Evolutionary conservation across 2,329 filamentous ascomycete genomes (phyloP), one percentile per base, ranked within the genome.

Genomic region (Exophiala aquamarina): DNA sequence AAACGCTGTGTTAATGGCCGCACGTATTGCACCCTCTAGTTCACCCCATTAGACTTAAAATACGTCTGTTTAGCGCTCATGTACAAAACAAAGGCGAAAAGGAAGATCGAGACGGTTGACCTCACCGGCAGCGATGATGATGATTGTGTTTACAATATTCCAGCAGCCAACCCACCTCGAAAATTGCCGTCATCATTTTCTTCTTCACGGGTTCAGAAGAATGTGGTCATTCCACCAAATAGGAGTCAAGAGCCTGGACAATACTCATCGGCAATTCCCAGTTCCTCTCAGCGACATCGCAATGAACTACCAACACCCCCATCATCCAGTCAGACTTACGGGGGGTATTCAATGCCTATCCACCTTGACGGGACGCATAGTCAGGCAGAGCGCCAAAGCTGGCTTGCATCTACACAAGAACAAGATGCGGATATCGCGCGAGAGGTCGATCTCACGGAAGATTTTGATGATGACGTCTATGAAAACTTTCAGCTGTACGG

Each of bases 401-500:
- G 54, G 56, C 21, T 44, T 8, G 44, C 28, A 7, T 53, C 56
- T 18, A 58, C 56, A 9, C 58, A 59, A 43, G 42, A 66, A 59
- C 35, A 59, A 55, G 59, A 64, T 2, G 54, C 38, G 10, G 54
- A 55, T 29, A 53, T 55, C 20, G 43, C 44, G 3, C 35, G 56
- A 9, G 56, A 61, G 11, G 55, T 65, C 15, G 60, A 65, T 39
- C 58, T 65, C 9, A 65, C 61, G 13, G 49, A 47, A 19, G 58
- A 63, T 37, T 59, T 59, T 36, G 66, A 70, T 51, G 68, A 71
- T 40, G 52, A 63, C n/a, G 59, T 63, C 2, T 57, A 65, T 41
- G 58, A 60, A 3, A 63, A 54, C 18, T 68, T 59, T 37, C 59
- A 68, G 33, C 64, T 68, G 15, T 72, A 72, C 49, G 70, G 71